A percentile compares a stretch with the other conserved stretches of the same genome.
Evolutionary conservation across 176 grass and related monocot species (phyloP).

Genomic region (Stipa capillata): DNA sequence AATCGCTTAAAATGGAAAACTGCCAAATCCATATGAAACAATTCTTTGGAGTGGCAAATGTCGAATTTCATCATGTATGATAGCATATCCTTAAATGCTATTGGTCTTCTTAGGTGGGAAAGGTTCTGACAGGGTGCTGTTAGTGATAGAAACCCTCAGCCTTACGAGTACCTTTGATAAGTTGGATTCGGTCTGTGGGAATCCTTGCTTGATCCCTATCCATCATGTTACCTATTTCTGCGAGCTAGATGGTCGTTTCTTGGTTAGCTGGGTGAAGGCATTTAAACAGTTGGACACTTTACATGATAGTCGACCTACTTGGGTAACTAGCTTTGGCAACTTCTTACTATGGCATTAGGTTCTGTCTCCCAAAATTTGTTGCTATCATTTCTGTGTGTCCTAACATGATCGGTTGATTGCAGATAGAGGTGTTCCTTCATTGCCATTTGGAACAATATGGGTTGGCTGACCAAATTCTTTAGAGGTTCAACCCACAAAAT

Average conservation of each 20-base stretch:
- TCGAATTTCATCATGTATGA: neutral
- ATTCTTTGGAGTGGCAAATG: neutral
- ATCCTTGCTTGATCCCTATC: neutral
- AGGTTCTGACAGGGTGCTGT: neutral
- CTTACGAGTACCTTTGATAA: neutral
- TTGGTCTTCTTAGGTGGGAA: too few relatives aligned
- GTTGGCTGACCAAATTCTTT: slow-evolving; percentile 83
- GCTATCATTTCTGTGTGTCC: neutral
- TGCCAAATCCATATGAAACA: neutral
- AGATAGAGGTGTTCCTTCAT: slow-evolving; percentile 3
- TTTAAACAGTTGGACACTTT: neutral
- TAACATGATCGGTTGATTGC: neutral
- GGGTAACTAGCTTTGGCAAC: neutral
- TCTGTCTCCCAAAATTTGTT: neutral
- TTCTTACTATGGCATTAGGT: neutral
- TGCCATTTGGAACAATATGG: slow-evolving; percentile 36
- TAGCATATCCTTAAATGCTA: neutral
- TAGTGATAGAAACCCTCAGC: neutral
- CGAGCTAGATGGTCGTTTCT: neutral
- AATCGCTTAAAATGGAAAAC: neutral
- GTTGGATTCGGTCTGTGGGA: neutral
- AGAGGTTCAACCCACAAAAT: slow-evolving; percentile 70
- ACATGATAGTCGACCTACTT: neutral
- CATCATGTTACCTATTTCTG: neutral
- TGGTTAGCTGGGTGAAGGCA: neutral